These are phyloP conservation scores for Cercospora sp. DNA, from an alignment of 2,329 filamentous ascomycete species.

Conservation along the genomic window DNA sequence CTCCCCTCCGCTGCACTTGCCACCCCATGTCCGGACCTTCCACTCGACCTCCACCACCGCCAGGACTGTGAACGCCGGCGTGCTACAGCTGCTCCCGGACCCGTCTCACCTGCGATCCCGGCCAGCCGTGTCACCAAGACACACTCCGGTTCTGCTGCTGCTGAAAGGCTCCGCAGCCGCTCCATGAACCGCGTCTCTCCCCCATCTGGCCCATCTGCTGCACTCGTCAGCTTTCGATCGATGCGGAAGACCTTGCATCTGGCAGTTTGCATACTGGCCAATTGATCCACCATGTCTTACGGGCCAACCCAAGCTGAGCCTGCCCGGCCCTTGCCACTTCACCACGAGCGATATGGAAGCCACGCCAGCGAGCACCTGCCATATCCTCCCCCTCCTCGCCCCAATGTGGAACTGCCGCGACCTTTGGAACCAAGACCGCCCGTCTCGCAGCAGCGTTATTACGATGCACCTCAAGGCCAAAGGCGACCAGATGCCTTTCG, in stretches of 20 bases:
- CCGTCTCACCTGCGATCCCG: conserved; percentile 4
- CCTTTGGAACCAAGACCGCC: conserved; percentile 34
- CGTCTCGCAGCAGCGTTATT: conserved; percentile 23
- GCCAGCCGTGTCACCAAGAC: conserved; percentile 9
- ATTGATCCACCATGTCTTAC: conserved; percentile 18
- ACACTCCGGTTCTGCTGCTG: not conserved
- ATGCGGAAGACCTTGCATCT: conserved; percentile 13
- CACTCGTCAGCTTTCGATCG: not conserved
- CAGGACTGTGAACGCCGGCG: not conserved
- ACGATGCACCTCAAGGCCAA: conserved; percentile 21
- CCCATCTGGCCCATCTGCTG: conserved; percentile 3
- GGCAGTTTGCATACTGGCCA: not conserved
- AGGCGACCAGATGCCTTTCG: conserved; percentile 28
- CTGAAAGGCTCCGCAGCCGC: conserved; percentile 11
- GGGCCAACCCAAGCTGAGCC: conserved; percentile 19
- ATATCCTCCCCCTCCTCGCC: conserved; percentile 22
- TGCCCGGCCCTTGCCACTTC: conserved; percentile 15
- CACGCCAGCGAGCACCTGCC: conserved; percentile 22
- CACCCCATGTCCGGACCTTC: not conserved
- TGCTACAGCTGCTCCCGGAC: conserved; percentile 5
- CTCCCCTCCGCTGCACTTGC: not conserved
- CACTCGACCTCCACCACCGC: not conserved
- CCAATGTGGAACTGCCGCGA: conserved; percentile 29
- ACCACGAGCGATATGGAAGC: conserved; percentile 26
- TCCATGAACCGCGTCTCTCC: conserved; percentile 13